phyloP scores from a whole-genome alignment of 1,284 basidiomycete species.

The Volvariella volvacea region DNA sequence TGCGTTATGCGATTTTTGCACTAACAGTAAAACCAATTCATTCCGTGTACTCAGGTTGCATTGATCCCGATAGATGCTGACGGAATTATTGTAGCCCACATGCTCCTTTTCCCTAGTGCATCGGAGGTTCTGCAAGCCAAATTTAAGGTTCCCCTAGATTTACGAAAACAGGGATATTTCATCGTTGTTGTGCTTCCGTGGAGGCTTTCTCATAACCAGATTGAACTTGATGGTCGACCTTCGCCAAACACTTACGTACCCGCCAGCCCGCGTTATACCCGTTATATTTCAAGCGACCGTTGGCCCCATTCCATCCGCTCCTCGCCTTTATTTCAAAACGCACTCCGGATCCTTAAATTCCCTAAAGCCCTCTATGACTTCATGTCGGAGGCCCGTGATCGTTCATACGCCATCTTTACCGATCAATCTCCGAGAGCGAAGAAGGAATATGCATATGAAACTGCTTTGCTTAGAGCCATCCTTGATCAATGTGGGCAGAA shows the following conservation, averaged over 20 bases:
- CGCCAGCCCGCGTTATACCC: conserved; percentile 4
- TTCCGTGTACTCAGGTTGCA: conserved; percentile 34
- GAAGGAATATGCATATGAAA: conserved; percentile 29
- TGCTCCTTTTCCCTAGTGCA: conserved; percentile 33
- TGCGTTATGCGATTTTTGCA: conserved; percentile 15
- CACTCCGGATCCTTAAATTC: conserved; percentile 38
- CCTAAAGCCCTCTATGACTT: conserved; percentile 35
- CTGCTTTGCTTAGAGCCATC: conserved; percentile 33
- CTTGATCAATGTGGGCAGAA: conserved; percentile 32
- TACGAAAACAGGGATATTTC: conserved; percentile 20
- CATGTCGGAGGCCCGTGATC: conserved; percentile 23
- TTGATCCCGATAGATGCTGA: conserved; percentile 41
- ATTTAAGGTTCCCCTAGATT: conserved; percentile 24
- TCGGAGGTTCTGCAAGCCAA: conserved; percentile 17
- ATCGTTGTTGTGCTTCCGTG: conserved; percentile 44
- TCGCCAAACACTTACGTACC: conserved; percentile 9
- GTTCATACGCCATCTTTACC: conserved; percentile 23
- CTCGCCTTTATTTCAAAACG: conserved; percentile 30
- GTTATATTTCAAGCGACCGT: conserved; percentile 4
- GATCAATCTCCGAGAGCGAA: conserved; percentile 11
- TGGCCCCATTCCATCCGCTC: conserved; percentile 16
- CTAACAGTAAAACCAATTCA: conserved; percentile 6
- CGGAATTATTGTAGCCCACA: conserved; percentile 31
- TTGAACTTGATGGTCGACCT: conserved; percentile 13
- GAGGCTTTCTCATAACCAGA: conserved; percentile 24